phyloP scores from a whole-genome alignment of 352 stramenopile genomes.

The Hyaloperonospora brassicae region DNA sequence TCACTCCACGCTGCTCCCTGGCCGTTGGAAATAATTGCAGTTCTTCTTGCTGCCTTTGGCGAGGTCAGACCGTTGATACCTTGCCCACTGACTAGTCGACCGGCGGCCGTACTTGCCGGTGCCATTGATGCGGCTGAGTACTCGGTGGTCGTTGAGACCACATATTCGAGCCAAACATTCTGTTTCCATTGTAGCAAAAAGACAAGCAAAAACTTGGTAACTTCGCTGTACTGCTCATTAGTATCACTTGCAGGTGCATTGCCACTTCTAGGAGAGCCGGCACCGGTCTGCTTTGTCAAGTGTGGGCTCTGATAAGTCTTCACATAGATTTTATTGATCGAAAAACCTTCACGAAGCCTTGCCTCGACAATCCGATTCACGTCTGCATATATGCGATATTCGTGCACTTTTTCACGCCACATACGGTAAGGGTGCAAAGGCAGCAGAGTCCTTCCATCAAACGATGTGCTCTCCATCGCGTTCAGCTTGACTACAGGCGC shows the following conservation, averaged over 20 bases:
- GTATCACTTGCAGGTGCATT: constrained; percentile 4
- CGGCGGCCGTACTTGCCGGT: constrained; percentile 3
- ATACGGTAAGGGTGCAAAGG: constrained; percentile 72
- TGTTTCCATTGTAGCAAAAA: constrained; percentile 86
- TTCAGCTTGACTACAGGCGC: constrained; percentile 59
- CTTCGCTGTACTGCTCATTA: constrained; percentile 15
- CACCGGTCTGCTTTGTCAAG: constrained; percentile 10
- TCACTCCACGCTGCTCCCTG: constrained; percentile 50
- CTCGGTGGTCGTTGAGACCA: constrained; percentile 64
- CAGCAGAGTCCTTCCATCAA: constrained; percentile 51
- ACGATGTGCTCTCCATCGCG: constrained; percentile 60
- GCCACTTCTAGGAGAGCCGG: constrained; percentile 10
- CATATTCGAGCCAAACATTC: constrained; percentile 86
- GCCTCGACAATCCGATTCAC: constrained; percentile 78
- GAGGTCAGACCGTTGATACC: constrained; percentile 15
- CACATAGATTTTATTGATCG: constrained; percentile 72
- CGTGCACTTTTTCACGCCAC: constrained; percentile 84
- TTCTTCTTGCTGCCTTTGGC: constrained; percentile 22
- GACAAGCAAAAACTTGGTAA: constrained; percentile 69
- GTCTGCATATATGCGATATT: constrained; percentile 79
- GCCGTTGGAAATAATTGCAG: constrained; percentile 33
- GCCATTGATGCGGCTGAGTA: constrained; percentile 9
- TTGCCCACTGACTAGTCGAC: constrained; percentile 20
- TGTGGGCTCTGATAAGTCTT: constrained; percentile 37
- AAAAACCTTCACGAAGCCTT: constrained; percentile 73